Base-by-base conservation (phyloP, 345 rosid species). In the Ailanthus altissimus region DNA sequence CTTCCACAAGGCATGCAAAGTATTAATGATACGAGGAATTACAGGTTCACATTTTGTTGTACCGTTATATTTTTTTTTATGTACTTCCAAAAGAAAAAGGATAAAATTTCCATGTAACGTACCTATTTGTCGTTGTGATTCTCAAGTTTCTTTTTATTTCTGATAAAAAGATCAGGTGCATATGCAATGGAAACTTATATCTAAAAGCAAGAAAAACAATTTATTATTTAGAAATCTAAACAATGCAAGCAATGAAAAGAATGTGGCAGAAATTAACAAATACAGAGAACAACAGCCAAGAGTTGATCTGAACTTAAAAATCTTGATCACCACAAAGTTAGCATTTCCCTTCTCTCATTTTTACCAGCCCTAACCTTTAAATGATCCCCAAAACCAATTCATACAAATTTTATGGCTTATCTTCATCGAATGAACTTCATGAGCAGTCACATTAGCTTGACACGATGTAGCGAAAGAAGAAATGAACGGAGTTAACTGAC, bases 401-500 rank as follows among this genome's bases (percentile, higher is more conserved):
- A 59, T 23, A 21, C 64, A 69, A 69, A 69, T 7, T 49, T 26
- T 50, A 28, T 5, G 20, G 28, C 28, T 53, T 51, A 4, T 1
- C 2, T 51, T 23, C 13, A 45, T 36, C 18, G 38, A 62, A 69
- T 75, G 38, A 75, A 50, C 28, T 49, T 50, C 51, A 23, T 9
- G 45, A 53, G 60, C 20, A 23, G 40, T 43, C 40, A 21, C 15
- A 25, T 6, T 49, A 43, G 38, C 40, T 74, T 18, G 47, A 36
- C 20, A 21, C 12, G 18, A 20, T 73, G 2, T 20, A 28, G 11
- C 45, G 3, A 73, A 70, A 20, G 40, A 49, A 21, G 18, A 62
- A 21, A 50, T 2, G 65, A 21, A 60, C 62, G 67, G 67, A 49
- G 40, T 50, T 43, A 45, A 82, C 90, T 75, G 49, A 92, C 98